phyloP scores from a whole-genome alignment of 2,329 filamentous ascomycete genomes.

The Aquanectria penicillioides region DNA sequence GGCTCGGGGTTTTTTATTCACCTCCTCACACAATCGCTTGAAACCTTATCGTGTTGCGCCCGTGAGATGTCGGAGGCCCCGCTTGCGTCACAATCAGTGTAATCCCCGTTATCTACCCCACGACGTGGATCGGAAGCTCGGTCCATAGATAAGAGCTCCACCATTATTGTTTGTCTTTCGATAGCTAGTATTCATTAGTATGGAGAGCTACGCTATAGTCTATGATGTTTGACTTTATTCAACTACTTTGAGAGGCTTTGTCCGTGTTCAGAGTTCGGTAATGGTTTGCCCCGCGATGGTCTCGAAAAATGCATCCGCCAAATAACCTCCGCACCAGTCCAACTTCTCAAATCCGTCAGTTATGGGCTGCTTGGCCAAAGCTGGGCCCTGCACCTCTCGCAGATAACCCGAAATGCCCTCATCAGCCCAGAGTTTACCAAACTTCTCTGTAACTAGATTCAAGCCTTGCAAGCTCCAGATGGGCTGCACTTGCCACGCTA shows the following conservation, averaged over 20 bases:
- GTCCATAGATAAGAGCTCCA: not conserved
- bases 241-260: too few relatives aligned
- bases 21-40: not conserved
- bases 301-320: conserved; percentile 50
- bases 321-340: conserved; percentile 47
- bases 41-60: not conserved
- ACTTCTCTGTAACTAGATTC: conserved; percentile 46
- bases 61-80: not conserved
- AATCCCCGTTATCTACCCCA: not conserved
- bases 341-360: conserved; percentile 50
- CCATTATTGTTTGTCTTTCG: too few relatives aligned
- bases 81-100: not conserved
- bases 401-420: conserved; percentile 50
- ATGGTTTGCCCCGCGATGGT: conserved; percentile 41
- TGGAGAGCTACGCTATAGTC: too few relatives aligned
- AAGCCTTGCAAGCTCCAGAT: conserved; percentile 49
- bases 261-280: not conserved
- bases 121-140: not conserved
- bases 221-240: too few relatives aligned
- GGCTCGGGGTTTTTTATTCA: not conserved
- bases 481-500: conserved; percentile 54
- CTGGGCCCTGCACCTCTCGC: conserved; percentile 32
- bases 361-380: conserved; percentile 38
- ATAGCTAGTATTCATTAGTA: too few relatives aligned
- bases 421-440: conserved; percentile 46